Conservation (phyloP, 192 early-diverging fungal genomes). For the Coemansia sp. region DNA sequence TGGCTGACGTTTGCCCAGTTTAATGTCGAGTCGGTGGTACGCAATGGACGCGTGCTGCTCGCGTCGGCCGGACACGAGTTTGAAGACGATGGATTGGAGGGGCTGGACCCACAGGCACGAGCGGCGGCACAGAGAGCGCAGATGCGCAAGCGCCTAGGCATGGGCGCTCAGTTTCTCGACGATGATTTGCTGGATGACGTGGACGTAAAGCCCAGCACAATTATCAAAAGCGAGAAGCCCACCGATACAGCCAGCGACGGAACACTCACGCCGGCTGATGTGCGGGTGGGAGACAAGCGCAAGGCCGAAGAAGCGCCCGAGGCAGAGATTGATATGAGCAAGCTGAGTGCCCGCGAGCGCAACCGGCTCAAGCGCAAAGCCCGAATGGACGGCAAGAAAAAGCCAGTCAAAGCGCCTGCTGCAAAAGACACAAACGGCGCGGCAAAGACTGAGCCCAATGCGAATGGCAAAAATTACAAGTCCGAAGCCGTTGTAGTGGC, state of each 20-base stretch:
- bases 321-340: slow-evolving; percentile 61
- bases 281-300: slow-evolving; percentile 12
- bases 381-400: slow-evolving; percentile 77
- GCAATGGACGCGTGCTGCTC: slow-evolving; percentile 74
- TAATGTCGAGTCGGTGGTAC: slow-evolving; percentile 78
- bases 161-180: slow-evolving; percentile 87
- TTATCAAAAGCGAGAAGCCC: no score
- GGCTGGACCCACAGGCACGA: slow-evolving; percentile 79
- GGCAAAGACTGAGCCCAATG: not conserved
- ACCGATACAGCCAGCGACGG: not conserved
- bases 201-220: not conserved
- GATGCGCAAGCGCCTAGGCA: slow-evolving; percentile 78
- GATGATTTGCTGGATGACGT: slow-evolving; percentile 85
- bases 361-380: slow-evolving; percentile 87
- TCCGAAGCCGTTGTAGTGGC: not conserved
- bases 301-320: slow-evolving; percentile 6
- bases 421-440: not conserved
- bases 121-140: slow-evolving; percentile 79
- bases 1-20: slow-evolving; percentile 76
- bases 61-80: slow-evolving; percentile 91
- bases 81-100: slow-evolving; percentile 70
- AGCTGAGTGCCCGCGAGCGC: slow-evolving; percentile 85
- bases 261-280: not conserved
- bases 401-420: slow-evolving; percentile 12
- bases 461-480: no score